phyloP scores from a whole-genome alignment of 2,329 filamentous ascomycete genomes.

The Xylaria sp. region DNA sequence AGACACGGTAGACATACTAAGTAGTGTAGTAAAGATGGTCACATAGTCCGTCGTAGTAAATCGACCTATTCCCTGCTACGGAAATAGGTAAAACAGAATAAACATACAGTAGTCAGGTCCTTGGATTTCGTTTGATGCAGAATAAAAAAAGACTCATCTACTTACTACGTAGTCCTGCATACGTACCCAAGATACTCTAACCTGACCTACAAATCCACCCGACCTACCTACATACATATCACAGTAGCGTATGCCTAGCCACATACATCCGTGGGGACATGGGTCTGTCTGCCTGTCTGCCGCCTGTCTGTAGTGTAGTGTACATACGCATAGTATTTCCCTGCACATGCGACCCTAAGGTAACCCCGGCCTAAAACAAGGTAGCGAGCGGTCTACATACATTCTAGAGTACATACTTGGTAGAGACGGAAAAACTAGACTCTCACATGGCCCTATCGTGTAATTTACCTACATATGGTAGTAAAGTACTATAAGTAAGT shows the following conservation, averaged over 20 bases:
- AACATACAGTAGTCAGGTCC: background rate
- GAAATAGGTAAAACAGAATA: background rate
- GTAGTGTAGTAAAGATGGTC: background rate
- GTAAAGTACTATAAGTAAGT: background rate
- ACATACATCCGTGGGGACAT: conserved; percentile 22
- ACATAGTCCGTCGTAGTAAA: conserved; percentile 4
- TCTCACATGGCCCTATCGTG: background rate
- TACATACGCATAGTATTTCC: conserved; percentile 6
- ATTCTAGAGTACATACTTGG: conserved; percentile 9
- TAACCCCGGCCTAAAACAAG: background rate
- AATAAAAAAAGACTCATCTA: background rate
- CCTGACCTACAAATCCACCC: background rate
- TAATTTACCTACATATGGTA: background rate
- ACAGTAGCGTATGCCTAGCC: conserved; percentile 2
- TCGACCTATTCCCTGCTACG: background rate
- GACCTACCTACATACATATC: conserved; percentile 9
- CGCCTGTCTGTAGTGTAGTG: background rate
- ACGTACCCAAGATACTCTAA: conserved; percentile 25
- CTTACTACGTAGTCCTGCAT: conserved; percentile 22
- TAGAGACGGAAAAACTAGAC: conserved; percentile 7
- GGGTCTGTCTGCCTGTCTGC: conserved; percentile 3
- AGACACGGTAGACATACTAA: background rate
- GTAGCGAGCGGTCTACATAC: conserved; percentile 26
- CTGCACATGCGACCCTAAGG: conserved; percentile 25
- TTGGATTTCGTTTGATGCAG: conserved; percentile 6